phyloP scores from a whole-genome alignment of 768 basidiomycete genomes.

The Lyophyllum decastes region DNA sequence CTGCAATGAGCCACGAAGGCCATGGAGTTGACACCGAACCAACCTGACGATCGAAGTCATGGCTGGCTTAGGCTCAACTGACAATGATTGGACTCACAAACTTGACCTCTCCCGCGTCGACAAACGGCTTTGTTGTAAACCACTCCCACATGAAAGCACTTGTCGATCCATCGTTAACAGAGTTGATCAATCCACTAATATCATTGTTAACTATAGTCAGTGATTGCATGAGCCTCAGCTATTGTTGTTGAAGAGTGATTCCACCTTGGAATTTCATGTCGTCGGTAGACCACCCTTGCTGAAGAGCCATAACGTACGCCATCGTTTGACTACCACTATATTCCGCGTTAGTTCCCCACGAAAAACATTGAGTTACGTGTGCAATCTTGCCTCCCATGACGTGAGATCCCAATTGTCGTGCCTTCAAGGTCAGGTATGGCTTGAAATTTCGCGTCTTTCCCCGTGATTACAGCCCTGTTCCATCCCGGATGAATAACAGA shows the following conservation, averaged over 20 bases:
- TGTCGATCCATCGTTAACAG: slow-evolving; percentile 86
- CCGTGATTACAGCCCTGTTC: slow-evolving; percentile 89
- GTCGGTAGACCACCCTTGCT: slow-evolving; percentile 76
- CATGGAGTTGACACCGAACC: slow-evolving; percentile 90
- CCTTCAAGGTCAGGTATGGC: slow-evolving; percentile 74
- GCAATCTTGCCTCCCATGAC: slow-evolving; percentile 71
- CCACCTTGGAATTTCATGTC: slow-evolving; percentile 72
- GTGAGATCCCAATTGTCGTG: slow-evolving; percentile 86
- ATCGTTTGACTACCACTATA: slow-evolving; percentile 87
- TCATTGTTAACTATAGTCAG: slow-evolving; percentile 68
- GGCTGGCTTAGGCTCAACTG: not conserved
- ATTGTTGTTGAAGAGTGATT: slow-evolving; percentile 9
- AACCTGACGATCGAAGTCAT: slow-evolving; percentile 47
- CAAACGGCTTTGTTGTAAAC: slow-evolving; percentile 78
- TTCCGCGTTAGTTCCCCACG: not conserved
- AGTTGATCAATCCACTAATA: slow-evolving; percentile 77
- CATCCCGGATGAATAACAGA: not conserved
- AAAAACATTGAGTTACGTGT: not conserved
- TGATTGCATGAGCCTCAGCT: not conserved
- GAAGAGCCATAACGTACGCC: slow-evolving; percentile 92
- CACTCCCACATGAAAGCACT: slow-evolving; percentile 96
- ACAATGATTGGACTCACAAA: slow-evolving; percentile 59
- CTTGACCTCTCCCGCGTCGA: slow-evolving; percentile 74
- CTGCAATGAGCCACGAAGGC: slow-evolving; percentile 96
- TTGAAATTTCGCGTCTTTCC: slow-evolving; percentile 70